A percentile compares a stretch with the other conserved stretches of the same genome.
Conservation (phyloP, 2,329 filamentous ascomycete species). For the Colletotrichum limetticola region DNA sequence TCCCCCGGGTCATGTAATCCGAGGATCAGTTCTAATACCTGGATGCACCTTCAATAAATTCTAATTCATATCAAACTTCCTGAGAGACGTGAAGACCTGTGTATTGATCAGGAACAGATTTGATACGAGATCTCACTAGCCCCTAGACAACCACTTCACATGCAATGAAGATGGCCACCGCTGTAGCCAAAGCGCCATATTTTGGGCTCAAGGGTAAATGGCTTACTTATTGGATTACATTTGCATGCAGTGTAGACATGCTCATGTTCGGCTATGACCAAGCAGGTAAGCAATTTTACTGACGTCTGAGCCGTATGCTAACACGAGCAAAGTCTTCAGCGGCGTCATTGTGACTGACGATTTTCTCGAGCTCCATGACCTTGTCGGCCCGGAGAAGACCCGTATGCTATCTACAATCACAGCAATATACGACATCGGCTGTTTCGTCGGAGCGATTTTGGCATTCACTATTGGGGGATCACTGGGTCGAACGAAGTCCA, state of each 20-base stretch:
- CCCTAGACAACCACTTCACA: neutral
- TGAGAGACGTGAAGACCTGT: fast-evolving
- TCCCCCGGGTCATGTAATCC: neutral
- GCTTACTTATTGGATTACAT: neutral
- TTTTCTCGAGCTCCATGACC: neutral
- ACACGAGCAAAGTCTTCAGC: neutral
- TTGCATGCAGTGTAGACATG: neutral
- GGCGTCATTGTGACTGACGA: neutral
- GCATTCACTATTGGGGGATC: neutral
- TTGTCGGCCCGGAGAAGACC: neutral
- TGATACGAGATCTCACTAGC: neutral
- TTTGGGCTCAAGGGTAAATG: neutral
- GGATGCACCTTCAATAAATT: neutral
- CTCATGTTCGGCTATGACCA: neutral
- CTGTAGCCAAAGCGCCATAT: neutral
- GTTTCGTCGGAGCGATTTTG: neutral
- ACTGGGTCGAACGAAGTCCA: neutral
- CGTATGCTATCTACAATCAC: neutral
- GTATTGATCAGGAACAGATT: neutral
- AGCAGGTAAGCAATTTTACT: neutral
- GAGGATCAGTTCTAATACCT: neutral
- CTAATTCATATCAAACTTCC: neutral
- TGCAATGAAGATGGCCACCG: neutral
- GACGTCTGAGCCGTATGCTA: neutral
- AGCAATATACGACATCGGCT: neutral